Evolutionary conservation across 1,284 basidiomycete species (phyloP), one percentile per base, ranked within the genome.

Genomic region (Boletellus deceptivus): DNA sequence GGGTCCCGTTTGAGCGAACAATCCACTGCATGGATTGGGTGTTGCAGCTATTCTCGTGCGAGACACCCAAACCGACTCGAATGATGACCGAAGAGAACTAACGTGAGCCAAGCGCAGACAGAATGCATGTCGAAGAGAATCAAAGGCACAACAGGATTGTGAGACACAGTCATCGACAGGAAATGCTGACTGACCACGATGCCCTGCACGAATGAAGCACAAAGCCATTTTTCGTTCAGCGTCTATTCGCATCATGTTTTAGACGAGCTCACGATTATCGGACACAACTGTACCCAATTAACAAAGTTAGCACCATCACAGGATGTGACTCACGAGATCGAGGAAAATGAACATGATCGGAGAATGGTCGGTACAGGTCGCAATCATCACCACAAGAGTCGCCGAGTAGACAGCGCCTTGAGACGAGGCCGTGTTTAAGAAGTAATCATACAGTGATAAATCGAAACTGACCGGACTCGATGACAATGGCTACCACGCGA

Each of bases 1-100:
- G 35, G 3, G 34, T 36, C 8, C 5, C 7, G 8, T 11, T 11
- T n/a, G 10, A 3, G 18, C n/a, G 50, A 13, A 18, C 2, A 3
- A 6, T 7, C 24, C 34, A 35, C 18, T 7, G 49, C 4, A 25
- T 8, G 13, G 50, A 46, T n/a, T 5, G 9, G 6, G 27, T 37
- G 1, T 13, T 13, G 20, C 4, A 10, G 4, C 24, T 3, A 16
- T 52, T 59, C 8, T 56, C 22, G 22, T 22, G 22, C 22, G 53
- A 61, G 25, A 55, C 33, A 31, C 59, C 56, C 4, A 58, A n/a
- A 31, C 57, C 58, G 18, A 61, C 46, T n/a, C 60, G 58, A 33
- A 57, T 48, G 29, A 61, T 57, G 9, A 61, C 31, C 7, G 43
- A 53, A 14, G 50, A 53, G 22, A 53, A 53, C 50, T 53, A 24